Percentiles rank a stretch among this genome's conserved stretches.
Evolutionary conservation across 2,329 filamentous ascomycete genomes (phyloP).

Genomic region (Penicillium verrucosum): DNA sequence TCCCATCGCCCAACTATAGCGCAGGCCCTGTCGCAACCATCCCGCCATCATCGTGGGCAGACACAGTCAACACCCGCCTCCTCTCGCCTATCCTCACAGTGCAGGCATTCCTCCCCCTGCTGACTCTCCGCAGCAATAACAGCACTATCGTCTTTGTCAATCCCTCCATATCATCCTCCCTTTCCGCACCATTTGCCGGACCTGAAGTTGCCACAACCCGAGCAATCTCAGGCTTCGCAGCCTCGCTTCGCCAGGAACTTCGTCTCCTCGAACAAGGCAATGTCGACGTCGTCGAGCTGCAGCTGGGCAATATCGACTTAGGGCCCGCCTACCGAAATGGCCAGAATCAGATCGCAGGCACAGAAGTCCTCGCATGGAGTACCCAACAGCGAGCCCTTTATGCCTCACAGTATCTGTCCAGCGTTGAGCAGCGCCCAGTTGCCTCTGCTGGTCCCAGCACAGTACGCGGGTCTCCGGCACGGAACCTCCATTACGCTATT

Average conservation of each 20-base stretch:
- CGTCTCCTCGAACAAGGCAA: slow-evolving; percentile 59
- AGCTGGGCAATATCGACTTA: slow-evolving; percentile 88
- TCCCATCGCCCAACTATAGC: slow-evolving; percentile 75
- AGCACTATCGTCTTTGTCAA: slow-evolving; percentile 46
- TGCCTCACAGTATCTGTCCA: slow-evolving; percentile 42
- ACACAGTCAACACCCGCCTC: slow-evolving; percentile 88
- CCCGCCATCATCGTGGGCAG: slow-evolving; percentile 76
- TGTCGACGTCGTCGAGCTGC: slow-evolving; percentile 78
- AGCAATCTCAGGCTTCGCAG: slow-evolving; percentile 80
- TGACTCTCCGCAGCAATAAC: slow-evolving; percentile 58
- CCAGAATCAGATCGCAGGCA: slow-evolving; percentile 44
- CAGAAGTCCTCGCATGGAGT: slow-evolving; percentile 61
- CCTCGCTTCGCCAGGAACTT: slow-evolving; percentile 76
- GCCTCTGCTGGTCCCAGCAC: slow-evolving; percentile 38
- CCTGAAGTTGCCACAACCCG: slow-evolving; percentile 83
- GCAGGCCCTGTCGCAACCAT: slow-evolving; percentile 82
- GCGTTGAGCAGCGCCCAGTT: slow-evolving; percentile 42
- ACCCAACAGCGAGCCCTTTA: slow-evolving; percentile 53
- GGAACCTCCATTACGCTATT: slow-evolving; percentile 79
- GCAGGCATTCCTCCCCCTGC: slow-evolving; percentile 81
- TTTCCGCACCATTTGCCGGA: slow-evolving; percentile 51
- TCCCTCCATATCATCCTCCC: slow-evolving; percentile 46
- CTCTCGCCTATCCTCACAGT: slow-evolving; percentile 84
- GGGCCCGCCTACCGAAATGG: slow-evolving; percentile 54
- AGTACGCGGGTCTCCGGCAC: slow-evolving; percentile 65